A percentile compares a stretch with the other conserved stretches of the same genome.
phyloP scores from a whole-genome alignment of 108 stramenopile species.

The Cyclotella choctawhatcheeana region DNA sequence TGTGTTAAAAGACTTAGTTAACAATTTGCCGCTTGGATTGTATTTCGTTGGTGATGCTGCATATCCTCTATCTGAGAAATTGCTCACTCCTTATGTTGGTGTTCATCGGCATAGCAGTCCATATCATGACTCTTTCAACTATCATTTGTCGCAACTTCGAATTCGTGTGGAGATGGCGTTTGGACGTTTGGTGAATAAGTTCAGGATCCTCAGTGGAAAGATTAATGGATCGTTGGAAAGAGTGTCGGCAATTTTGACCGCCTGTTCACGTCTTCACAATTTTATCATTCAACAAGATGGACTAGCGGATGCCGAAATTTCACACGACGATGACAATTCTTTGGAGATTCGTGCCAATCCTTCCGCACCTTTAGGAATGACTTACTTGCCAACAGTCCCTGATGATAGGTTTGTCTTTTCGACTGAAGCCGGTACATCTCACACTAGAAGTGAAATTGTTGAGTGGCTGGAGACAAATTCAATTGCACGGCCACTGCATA shows the following conservation, averaged over 20 bases:
- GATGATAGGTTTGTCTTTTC: not conserved
- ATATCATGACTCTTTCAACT: slow-evolving; percentile 34
- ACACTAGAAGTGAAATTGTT: not conserved
- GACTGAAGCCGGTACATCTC: not conserved
- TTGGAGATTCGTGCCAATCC: not conserved
- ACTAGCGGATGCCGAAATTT: not conserved
- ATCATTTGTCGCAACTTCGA: slow-evolving; percentile 20
- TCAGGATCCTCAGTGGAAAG: slow-evolving; percentile 1
- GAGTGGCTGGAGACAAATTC: not conserved
- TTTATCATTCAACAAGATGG: slow-evolving; percentile 9
- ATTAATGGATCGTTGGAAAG: not conserved
- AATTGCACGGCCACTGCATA: not conserved
- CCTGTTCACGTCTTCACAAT: slow-evolving; percentile 5
- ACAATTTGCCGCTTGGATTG: slow-evolving; percentile 14
- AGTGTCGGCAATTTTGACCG: not conserved
- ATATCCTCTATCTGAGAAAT: slow-evolving; percentile 3
- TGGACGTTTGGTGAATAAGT: slow-evolving; percentile 4
- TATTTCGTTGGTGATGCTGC: slow-evolving; percentile 30
- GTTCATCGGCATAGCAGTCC: slow-evolving; percentile 8
- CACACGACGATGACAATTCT: not conserved
- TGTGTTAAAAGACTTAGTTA: slow-evolving; percentile 8
- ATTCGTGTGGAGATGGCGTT: slow-evolving; percentile 4
- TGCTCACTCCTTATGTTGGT: slow-evolving; percentile 33
- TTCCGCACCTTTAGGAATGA: slow-evolving; percentile 1
- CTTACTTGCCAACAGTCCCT: not conserved